Evolutionary conservation across 2,329 filamentous ascomycete genomes (phyloP).

Genomic region (Paramyrothecium roridum): DNA sequence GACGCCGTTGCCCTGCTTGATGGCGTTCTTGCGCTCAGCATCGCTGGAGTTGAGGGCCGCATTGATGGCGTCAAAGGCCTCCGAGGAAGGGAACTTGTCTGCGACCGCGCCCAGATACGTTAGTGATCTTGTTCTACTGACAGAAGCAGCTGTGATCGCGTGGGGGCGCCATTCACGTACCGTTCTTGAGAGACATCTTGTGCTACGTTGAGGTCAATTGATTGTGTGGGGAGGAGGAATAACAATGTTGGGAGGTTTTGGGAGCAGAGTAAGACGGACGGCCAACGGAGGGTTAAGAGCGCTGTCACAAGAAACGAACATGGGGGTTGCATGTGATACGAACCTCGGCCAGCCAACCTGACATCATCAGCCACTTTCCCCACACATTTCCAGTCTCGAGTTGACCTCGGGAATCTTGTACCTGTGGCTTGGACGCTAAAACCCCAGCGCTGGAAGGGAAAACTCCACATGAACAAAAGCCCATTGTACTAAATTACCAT

Average conservation of each 20-base stretch:
- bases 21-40: constrained; percentile 77
- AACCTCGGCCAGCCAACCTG: constrained; percentile 22
- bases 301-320: neutral
- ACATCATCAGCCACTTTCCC: constrained; percentile 15
- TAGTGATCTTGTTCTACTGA: neutral
- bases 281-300: neutral
- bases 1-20: constrained; percentile 83
- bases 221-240: neutral
- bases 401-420: neutral
- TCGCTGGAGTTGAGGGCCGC: constrained; percentile 64
- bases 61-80: constrained; percentile 87
- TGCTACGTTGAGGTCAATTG: neutral
- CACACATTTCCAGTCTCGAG: constrained; percentile 5
- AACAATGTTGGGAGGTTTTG: neutral
- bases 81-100: constrained; percentile 87
- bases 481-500: too few species aligned
- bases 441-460: neutral
- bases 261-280: neutral
- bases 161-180: constrained; percentile 38
- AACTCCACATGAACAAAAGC: too few species aligned
- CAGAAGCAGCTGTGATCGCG: neutral
- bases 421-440: neutral
- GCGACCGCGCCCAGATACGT: constrained; percentile 1
- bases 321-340: constrained; percentile 26
- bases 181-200: constrained; percentile 69